Percentiles rank a stretch among this genome's conserved stretches.
Conservation (phyloP, 148 eudicot genomes). For the Cornus suecica region DNA sequence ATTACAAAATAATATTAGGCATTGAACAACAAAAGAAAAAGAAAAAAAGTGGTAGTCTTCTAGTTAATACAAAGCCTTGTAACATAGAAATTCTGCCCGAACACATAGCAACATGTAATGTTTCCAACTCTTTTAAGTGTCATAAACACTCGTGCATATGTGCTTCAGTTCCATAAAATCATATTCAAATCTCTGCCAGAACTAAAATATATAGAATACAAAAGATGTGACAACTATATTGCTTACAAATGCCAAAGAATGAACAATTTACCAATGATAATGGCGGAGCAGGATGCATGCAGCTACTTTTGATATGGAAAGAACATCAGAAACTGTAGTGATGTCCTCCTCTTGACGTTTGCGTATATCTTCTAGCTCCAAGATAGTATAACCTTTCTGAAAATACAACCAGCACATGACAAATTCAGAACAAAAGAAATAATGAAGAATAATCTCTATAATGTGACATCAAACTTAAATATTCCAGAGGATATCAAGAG, state of each 20-base stretch:
- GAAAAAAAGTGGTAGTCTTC: background rate
- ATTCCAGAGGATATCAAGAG: no score
- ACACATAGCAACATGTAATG: background rate
- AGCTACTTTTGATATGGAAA: slow-evolving; percentile 57
- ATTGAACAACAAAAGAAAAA: background rate
- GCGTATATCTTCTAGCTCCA: slow-evolving; percentile 54
- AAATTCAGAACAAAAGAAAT: slow-evolving; percentile 4
- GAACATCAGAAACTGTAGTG: slow-evolving; percentile 53
- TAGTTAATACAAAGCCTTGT: no score
- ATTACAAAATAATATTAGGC: background rate
- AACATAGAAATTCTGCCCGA: background rate
- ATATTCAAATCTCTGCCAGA: background rate
- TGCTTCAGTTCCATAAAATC: background rate
- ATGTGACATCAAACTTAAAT: no score
- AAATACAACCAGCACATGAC: slow-evolving; percentile 9
- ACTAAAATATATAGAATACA: background rate
- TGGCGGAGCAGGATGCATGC: slow-evolving; percentile 68
- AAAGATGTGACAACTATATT: background rate
- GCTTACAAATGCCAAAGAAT: background rate
- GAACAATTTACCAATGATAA: slow-evolving; percentile 55
- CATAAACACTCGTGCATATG: background rate
- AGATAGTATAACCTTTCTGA: slow-evolving; percentile 46
- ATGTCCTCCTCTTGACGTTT: slow-evolving; percentile 67
- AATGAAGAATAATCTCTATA: background rate
- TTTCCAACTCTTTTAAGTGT: background rate